phyloP scores from a whole-genome alignment of 2,329 filamentous ascomycete species.

The Mycosphaerelloides madeirae region DNA sequence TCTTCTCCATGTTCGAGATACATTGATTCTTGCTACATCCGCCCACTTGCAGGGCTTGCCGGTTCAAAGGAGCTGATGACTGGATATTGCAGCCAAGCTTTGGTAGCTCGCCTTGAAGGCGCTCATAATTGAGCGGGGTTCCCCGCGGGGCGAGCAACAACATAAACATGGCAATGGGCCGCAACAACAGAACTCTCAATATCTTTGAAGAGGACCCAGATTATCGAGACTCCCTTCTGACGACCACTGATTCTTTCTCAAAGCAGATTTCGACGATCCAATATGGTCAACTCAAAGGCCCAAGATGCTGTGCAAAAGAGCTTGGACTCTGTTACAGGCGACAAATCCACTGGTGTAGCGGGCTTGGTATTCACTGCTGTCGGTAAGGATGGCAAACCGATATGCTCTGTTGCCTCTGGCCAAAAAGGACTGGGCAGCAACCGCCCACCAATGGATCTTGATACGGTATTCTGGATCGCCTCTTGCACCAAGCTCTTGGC shows the following conservation, averaged over 20 bases:
- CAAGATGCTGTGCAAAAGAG: slow-evolving; percentile 35
- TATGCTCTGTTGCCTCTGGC: slow-evolving; percentile 41
- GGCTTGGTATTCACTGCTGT: slow-evolving; percentile 45
- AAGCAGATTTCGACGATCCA: background rate
- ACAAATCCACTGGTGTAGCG: slow-evolving; percentile 32
- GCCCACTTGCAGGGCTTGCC: no score
- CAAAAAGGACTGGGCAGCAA: slow-evolving; percentile 34
- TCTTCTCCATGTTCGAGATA: no score
- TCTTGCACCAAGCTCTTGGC: slow-evolving; percentile 46
- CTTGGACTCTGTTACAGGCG: slow-evolving; percentile 31
- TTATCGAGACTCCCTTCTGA: background rate
- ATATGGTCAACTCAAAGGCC: slow-evolving; percentile 24
- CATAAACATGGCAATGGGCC: background rate
- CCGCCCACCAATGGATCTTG: slow-evolving; percentile 52
- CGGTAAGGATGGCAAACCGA: slow-evolving; percentile 40
- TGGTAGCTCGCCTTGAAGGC: background rate
- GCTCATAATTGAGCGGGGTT: background rate
- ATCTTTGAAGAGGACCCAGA: background rate
- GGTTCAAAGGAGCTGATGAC: background rate
- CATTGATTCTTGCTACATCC: no score
- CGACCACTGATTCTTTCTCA: background rate
- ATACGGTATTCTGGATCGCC: slow-evolving; percentile 56
- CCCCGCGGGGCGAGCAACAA: background rate
- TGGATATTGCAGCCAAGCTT: no score
- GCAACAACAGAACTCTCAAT: background rate